Percentiles rank a stretch among this genome's conserved stretches.
phyloP scores from a whole-genome alignment of 257 asterid genomes.

The Euphrasia confusa region DNA sequence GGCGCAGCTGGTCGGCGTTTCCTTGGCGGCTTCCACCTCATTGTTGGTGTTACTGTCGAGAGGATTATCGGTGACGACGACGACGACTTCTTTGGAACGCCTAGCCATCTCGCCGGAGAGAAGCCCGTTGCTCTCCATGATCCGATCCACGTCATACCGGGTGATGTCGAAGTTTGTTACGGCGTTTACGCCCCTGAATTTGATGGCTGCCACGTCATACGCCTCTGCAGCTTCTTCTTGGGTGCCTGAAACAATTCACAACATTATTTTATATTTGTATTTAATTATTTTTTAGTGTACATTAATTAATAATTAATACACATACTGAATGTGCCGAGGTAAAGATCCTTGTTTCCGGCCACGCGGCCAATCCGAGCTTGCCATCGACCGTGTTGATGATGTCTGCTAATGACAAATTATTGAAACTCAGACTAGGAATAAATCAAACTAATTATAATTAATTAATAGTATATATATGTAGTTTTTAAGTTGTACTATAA shows the following conservation, averaged over 20 bases:
- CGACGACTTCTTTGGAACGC: conserved; percentile 35
- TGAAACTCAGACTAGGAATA: conserved; percentile 17
- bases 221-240: conserved; percentile 99
- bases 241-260: conserved; percentile 45
- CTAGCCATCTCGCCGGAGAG: conserved; percentile 78
- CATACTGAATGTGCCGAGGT: conserved; percentile 95
- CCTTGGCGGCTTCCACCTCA: conserved; percentile 27
- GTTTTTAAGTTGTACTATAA: conserved; percentile 18
- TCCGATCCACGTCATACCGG: conserved; percentile 68
- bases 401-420: conserved; percentile 68
- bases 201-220: conserved; percentile 90
- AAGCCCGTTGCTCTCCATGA: conserved; percentile 77
- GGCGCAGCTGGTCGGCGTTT: conserved; percentile 10
- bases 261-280: not conserved
- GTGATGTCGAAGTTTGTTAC: conserved; percentile 88
- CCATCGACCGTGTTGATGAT: conserved; percentile 99
- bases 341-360: conserved; percentile 96
- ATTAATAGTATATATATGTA: too few relatives aligned
- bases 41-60: not conserved
- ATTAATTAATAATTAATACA: conserved; percentile 23
- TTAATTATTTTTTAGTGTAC: too few relatives aligned
- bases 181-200: conserved; percentile 80
- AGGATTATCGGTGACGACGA: conserved; percentile 2
- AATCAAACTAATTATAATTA: not conserved
- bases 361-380: conserved; percentile 99